Evolutionary conservation across 352 stramenopile genomes (phyloP), one percentile per base, ranked within the genome.

Genomic region (Globisporangium solare): DNA sequence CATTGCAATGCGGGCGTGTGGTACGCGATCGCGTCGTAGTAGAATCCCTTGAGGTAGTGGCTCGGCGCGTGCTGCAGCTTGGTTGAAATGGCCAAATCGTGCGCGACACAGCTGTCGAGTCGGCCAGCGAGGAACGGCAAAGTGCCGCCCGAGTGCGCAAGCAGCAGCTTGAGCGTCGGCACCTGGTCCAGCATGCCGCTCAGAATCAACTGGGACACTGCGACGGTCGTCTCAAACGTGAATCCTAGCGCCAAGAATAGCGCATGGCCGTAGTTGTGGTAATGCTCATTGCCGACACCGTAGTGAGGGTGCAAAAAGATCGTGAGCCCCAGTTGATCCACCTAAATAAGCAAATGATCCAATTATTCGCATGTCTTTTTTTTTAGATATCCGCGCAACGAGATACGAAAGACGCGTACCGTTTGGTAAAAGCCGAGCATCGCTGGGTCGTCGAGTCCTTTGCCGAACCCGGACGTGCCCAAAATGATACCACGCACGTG

Each of bases 301-400:
- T 88, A 88, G 62, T 88, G 77, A n/a, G 77, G 77, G 22, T 88
- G 77, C 39, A 88, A 50, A 56, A 88, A 88, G 54, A 88, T 76
- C 12, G 67, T 76, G 45, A 86, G 55, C 7, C 64, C 64, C 0
- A 74, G 64, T 18, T 59, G 46, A 32, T 76, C 74, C 40, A 77
- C 54, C 58, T 64, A 31, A 43, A 11, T 11, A 35, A 7, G 10
- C 27, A 35, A 3, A 35, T 6, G 27, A 35, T 35, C 6, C 27
- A 35, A 8, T 35, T 35, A 35, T 35, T 0, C 5, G 7, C 27
- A 35, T 35, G 27, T 35, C 24, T 6, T n/a, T n/a, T n/a, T 22
- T 15, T 22, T 13, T 15, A 47, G 15, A 47, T 47, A 49, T 35
- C 27, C 2, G 5, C 27, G 10, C 27, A 35, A 35, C 27, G 27